Evolutionary conservation across 306 rosid genomes (phyloP), one percentile per base, ranked within the genome.

Genomic region (Pyrus pyrifolia): DNA sequence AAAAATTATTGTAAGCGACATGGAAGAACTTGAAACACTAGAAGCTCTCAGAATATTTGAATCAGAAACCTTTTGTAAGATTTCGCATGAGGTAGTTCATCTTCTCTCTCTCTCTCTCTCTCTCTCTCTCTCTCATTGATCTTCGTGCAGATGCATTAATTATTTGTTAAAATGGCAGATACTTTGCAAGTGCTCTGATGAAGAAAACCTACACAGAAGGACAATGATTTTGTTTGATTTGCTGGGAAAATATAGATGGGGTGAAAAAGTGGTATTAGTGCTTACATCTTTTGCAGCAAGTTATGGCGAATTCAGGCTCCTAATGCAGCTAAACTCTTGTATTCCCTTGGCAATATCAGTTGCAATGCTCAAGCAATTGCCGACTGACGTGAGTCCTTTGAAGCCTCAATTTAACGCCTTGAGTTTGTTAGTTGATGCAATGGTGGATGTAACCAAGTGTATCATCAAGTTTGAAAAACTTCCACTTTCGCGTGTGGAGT

Each of bases 281-380:
- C 85, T 91, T n/a, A 78, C 96, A 53, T 87, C 93, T 66, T 87
- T 88, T 40, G 87, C 81, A 42, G 68, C 72, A 76, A 88, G 76
- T 72, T 91, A 88, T 55, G 93, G 90, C 21, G 83, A 91, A 81
- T 79, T 87, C 17, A 73, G 86, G 87, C 87, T 79, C 71, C 84
- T 85, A 21, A 77, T 79, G 82, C 86, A 82, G 72, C 80, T 80
- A 11, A 7, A 68, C 73, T 86, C 73, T 21, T 18, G 45, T 8
- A 78, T 79, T 74, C 72, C 86, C 42, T 61, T 88, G 83, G 96
- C 90, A 4, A 76, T 62, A 67, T 85, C 84, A 21, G 58, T 85
- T 55, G 67, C 73, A 45, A 83, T 71, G 78, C 88, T 91, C 38
- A 87, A 82, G 90, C 75, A 69, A 42, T 30, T 83, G 30, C 91